These are phyloP conservation scores for Osmozyma mogii DNA, from an alignment of 805 yeast genomes.

Conservation along the genomic window DNA sequence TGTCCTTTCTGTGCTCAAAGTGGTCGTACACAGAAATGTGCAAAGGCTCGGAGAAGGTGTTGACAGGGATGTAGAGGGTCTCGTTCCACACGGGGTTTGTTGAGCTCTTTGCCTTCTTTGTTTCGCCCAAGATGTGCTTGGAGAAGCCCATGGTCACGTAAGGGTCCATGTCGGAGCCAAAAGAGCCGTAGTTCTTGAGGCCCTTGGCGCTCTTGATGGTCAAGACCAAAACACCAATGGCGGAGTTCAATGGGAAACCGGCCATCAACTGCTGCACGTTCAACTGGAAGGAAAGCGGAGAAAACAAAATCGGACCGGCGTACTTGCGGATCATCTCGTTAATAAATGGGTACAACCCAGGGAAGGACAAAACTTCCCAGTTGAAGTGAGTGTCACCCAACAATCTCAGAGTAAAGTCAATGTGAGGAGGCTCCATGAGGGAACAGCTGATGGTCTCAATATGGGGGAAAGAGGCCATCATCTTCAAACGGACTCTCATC, in stretches of 20 bases:
- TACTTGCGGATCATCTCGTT: constrained; percentile 80
- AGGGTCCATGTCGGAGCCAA: constrained; percentile 84
- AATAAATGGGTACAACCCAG: constrained; percentile 78
- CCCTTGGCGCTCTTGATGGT: constrained; percentile 59
- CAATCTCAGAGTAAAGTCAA: constrained; percentile 69
- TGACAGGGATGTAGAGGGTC: constrained; percentile 59
- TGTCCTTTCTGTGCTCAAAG: constrained; percentile 70
- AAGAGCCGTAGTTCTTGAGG: constrained; percentile 59
- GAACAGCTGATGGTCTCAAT: constrained; percentile 84
- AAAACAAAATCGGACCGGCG: constrained; percentile 79
- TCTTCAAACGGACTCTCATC: constrained; percentile 75
- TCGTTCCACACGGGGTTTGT: constrained; percentile 79
- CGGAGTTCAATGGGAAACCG: constrained; percentile 69
- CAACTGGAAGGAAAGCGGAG: constrained; percentile 89
- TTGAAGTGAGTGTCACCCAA: constrained; percentile 82
- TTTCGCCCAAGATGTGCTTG: constrained; percentile 53
- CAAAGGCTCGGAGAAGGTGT: constrained; percentile 76
- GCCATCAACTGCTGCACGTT: constrained; percentile 86
- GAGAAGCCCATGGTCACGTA: constrained; percentile 67
- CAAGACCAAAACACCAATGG: constrained; percentile 79
- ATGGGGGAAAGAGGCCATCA: constrained; percentile 90
- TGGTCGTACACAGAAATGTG: constrained; percentile 64
- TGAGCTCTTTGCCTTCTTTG: constrained; percentile 63
- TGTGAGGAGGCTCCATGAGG: constrained; percentile 75
- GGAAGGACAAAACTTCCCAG: constrained; percentile 80